Evolutionary conservation across 495 filamentous ascomycete species (phyloP), one percentile per base, ranked within the genome.

Genomic region (Tuber magnatum): DNA sequence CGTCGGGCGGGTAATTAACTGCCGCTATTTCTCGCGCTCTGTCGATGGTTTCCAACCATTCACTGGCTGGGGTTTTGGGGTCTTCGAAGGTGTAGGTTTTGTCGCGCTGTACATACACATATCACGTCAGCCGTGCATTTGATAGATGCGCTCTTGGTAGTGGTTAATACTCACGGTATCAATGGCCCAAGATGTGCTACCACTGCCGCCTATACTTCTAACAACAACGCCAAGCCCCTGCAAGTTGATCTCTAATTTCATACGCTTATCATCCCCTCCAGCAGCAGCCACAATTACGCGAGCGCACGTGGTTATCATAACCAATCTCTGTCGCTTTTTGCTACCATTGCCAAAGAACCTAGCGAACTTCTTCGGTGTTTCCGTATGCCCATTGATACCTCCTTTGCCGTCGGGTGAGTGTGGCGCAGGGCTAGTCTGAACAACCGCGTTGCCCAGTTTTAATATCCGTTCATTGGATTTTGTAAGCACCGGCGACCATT

Each of bases 401-500:
- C 76, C 75, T 61, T 84, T 81, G 71, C 82, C 82, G 72, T 81
- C 79, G 22, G 77, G 77, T 43, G 81, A 82, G 79, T 88, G 89
- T 43, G 86, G 90, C 82, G 85, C 86, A 48, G 93, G 92, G 5
- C 92, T 88, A 5, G 92, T 91, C 76, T 91, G 85, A 16, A 98
- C 93, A 80, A 93, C 87, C 72, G 97, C 84, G 80, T 98, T 97
- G 5, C 96, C 96, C 39, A 99, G 86, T 82, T 97, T 97, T 75
- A 99, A 83, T 73, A 99, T 99, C 70, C 96, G 88, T 85, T 99
- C 96, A 81, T 97, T 97, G 74, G 88, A 89, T 74, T 89, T 91
- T 43, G 92, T 97, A 73, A 99, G 84, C 4, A 99, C 96, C 14
- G 96, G 96, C 2, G 94, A 97, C 96, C 96, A 99, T 84, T 98